Conservation (phyloP, 2,329 filamentous ascomycete genomes). For the Emmonsiellopsis sp. region DNA sequence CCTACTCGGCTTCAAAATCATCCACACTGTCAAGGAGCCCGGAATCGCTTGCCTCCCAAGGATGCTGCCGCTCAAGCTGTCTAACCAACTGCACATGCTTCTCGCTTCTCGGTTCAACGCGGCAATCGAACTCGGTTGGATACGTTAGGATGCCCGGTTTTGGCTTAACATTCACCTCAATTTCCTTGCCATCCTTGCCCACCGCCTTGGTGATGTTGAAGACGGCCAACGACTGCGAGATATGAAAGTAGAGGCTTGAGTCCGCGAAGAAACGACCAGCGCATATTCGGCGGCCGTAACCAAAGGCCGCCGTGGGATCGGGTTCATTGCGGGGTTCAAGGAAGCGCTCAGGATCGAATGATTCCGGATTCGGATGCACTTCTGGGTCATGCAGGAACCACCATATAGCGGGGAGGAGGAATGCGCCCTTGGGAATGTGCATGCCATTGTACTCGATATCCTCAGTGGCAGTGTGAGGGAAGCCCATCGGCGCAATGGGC, state of each 20-base stretch:
- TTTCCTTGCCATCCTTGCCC: conserved; percentile 26
- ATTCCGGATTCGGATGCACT: conserved; percentile 26
- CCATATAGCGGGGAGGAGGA: conserved; percentile 31
- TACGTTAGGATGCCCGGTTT: conserved; percentile 27
- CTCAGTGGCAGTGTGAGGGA: conserved; percentile 21
- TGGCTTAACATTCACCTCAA: conserved; percentile 29
- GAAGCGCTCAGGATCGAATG: conserved; percentile 38
- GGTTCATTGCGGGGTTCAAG: conserved; percentile 25
- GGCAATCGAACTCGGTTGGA: conserved; percentile 26
- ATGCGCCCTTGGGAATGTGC: conserved; percentile 27
- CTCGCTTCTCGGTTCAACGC: conserved; percentile 27
- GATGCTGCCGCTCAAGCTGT: conserved; percentile 26
- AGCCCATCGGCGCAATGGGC: conserved; percentile 24
- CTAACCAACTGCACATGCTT: conserved; percentile 25
- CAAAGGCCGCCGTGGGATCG: conserved; percentile 29
- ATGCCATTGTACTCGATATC: conserved; percentile 19
- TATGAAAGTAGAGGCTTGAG: conserved; percentile 31
- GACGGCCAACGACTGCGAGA: conserved; percentile 38
- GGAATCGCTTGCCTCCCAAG: conserved; percentile 33
- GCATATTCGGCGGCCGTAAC: conserved; percentile 36
- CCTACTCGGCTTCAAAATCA: conserved; percentile 1
- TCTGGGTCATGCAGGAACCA: conserved; percentile 32
- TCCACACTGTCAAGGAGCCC: conserved; percentile 5
- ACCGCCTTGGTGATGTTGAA: conserved; percentile 36
- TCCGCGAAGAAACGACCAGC: conserved; percentile 36